phyloP scores from a whole-genome alignment of 2,329 filamentous ascomycete species.

The Cladophialophora yegresii region DNA sequence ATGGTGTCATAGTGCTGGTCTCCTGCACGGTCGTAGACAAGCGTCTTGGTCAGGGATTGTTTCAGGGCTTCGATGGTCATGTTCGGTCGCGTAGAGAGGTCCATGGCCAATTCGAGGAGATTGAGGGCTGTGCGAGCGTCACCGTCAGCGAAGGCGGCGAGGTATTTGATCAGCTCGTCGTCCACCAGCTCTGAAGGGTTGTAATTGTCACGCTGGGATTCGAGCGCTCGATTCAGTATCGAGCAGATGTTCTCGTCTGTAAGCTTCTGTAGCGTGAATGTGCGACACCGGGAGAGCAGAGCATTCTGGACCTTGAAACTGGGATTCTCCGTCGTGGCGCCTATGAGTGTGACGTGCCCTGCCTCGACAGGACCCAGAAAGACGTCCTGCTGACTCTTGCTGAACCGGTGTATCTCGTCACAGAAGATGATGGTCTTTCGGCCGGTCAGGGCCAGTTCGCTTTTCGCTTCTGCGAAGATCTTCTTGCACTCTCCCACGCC shows the following conservation, averaged over 20 bases:
- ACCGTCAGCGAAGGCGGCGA: constrained; percentile 84
- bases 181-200: constrained; percentile 64
- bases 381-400: constrained; percentile 89
- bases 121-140: constrained; percentile 93
- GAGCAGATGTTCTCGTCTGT: constrained; percentile 68
- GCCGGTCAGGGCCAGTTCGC: constrained; percentile 77
- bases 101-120: constrained; percentile 84
- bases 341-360: constrained; percentile 86
- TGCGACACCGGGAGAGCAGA: constrained; percentile 83
- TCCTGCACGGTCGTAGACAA: constrained; percentile 91
- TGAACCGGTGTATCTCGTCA: constrained; percentile 93
- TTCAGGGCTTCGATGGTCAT: constrained; percentile 79
- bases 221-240: constrained; percentile 76
- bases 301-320: constrained; percentile 90
- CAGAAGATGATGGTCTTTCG: constrained; percentile 95
- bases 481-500: constrained; percentile 91
- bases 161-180: constrained; percentile 73
- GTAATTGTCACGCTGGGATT: constrained; percentile 49
- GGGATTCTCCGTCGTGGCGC: constrained; percentile 95
- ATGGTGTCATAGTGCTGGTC: constrained; percentile 99
- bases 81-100: constrained; percentile 59
- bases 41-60: constrained; percentile 78
- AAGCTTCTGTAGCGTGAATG: constrained; percentile 81
- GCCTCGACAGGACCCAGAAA: constrained; percentile 91
- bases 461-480: constrained; percentile 80